Conservation (phyloP, 2,329 filamentous ascomycete genomes). For the Exophiala aquamarina region DNA sequence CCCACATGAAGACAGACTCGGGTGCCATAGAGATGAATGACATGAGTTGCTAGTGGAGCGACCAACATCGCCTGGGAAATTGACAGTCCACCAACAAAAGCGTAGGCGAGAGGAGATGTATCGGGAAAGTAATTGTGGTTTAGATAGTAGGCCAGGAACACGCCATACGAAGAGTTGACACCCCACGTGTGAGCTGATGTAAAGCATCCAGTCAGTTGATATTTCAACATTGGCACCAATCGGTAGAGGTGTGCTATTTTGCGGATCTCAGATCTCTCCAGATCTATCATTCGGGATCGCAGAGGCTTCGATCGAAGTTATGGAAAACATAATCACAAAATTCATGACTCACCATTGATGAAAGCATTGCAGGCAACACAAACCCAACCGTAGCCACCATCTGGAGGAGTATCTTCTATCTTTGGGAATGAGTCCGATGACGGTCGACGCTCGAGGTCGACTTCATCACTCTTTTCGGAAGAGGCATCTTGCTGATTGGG, state of each 20-base stretch:
- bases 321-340: not conserved
- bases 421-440: slow-evolving; percentile 13
- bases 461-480: slow-evolving; percentile 13
- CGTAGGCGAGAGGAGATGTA: slow-evolving; percentile 56
- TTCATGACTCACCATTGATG: slow-evolving; percentile 52
- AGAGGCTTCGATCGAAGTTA: too few species aligned
- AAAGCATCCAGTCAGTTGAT: slow-evolving; percentile 5
- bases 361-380: slow-evolving; percentile 56
- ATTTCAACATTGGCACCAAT: not conserved
- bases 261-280: too few species aligned
- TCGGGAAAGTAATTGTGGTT: slow-evolving; percentile 55
- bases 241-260: not conserved
- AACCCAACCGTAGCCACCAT: slow-evolving; percentile 64
- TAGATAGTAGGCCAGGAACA: slow-evolving; percentile 62
- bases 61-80: slow-evolving; percentile 59
- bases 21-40: slow-evolving; percentile 54
- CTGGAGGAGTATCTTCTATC: slow-evolving; percentile 39
- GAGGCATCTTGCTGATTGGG: slow-evolving; percentile 3
- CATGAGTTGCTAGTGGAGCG: slow-evolving; percentile 56
- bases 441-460: slow-evolving; percentile 16
- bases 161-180: slow-evolving; percentile 61
- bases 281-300: too few species aligned
- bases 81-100: slow-evolving; percentile 61
- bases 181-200: slow-evolving; percentile 69
- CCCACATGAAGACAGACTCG: slow-evolving; percentile 56